Percentiles rank a stretch among this genome's conserved stretches.
These are phyloP conservation scores for Talaromyces verruculosus DNA, from an alignment of 2,329 filamentous ascomycete species.

Conservation along the genomic window DNA sequence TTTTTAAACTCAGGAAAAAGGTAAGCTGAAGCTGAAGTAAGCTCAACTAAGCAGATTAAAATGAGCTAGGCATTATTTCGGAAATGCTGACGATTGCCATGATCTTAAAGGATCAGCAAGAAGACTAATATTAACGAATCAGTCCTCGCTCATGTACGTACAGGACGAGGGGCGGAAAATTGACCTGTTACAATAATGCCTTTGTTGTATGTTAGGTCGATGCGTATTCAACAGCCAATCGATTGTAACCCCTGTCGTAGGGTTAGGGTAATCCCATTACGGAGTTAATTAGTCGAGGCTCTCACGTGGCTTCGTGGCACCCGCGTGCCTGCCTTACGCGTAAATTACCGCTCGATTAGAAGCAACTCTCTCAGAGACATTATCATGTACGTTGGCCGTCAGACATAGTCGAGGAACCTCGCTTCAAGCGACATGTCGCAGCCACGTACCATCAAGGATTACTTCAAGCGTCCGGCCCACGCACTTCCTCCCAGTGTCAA, in stretches of 20 bases:
- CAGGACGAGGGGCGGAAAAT: too few species aligned
- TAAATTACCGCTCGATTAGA: background rate
- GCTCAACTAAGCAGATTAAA: background rate
- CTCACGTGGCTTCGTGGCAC: slow-evolving; percentile 9
- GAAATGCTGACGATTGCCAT: background rate
- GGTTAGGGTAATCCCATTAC: background rate
- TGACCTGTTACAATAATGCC: background rate
- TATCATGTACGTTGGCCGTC: background rate
- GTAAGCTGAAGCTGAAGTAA: background rate
- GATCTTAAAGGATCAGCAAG: background rate
- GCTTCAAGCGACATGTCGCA: slow-evolving; percentile 27
- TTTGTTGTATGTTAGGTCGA: background rate
- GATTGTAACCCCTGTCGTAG: background rate
- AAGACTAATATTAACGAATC: background rate
- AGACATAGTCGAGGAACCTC: background rate
- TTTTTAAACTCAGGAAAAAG: background rate
- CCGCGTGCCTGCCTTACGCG: slow-evolving; percentile 1
- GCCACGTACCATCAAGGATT: slow-evolving; percentile 45
- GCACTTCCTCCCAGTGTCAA: slow-evolving; percentile 6
- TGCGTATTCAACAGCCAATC: background rate
- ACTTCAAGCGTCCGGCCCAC: slow-evolving; percentile 46
- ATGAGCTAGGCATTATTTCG: background rate
- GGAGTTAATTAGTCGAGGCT: background rate
- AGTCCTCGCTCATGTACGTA: too few species aligned
- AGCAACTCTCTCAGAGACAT: background rate